These are phyloP conservation scores for Mayamaea pseudoterrestris DNA, from an alignment of 108 stramenopile genomes.

Conservation along the genomic window DNA sequence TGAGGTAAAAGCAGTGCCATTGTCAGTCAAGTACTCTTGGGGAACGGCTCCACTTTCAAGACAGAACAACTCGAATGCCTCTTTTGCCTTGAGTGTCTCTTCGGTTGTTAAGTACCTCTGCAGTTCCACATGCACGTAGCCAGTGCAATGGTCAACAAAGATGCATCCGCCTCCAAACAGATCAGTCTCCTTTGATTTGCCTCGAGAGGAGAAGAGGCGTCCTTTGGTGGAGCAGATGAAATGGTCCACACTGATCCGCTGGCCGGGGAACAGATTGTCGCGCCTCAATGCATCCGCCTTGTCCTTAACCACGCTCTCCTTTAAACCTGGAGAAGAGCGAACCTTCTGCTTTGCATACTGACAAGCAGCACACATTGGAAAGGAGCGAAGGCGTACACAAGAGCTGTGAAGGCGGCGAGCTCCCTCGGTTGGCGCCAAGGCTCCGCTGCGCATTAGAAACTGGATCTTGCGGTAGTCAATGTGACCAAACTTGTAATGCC, in stretches of 20 bases:
- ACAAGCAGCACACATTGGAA: slow-evolving; percentile 2
- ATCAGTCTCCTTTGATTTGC: slow-evolving; percentile 10
- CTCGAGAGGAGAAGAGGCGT: slow-evolving; percentile 11
- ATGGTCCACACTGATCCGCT: slow-evolving; percentile 28
- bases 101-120: slow-evolving; percentile 2
- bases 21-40: slow-evolving; percentile 3
- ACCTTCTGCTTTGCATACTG: slow-evolving; percentile 2
- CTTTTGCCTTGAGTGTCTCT: slow-evolving; percentile 10
- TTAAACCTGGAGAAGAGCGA: background rate
- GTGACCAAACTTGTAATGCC: slow-evolving; percentile 15
- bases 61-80: slow-evolving; percentile 1
- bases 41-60: slow-evolving; percentile 5
- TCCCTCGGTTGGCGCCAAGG: background rate
- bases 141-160: slow-evolving; percentile 21
- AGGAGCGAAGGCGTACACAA: background rate
- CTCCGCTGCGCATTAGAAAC: slow-evolving; percentile 3
- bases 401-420: slow-evolving; percentile 6
- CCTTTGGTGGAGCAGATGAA: slow-evolving; percentile 16
- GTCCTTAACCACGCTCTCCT: slow-evolving; percentile 2
- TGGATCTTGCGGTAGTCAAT: slow-evolving; percentile 5
- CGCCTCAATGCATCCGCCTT: slow-evolving; percentile 1
- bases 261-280: slow-evolving; percentile 17
- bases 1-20: slow-evolving; percentile 11
- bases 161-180: slow-evolving; percentile 17
- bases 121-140: background rate